phyloP scores from a whole-genome alignment of 306 rosid species.

The Crataegus laevigata region DNA sequence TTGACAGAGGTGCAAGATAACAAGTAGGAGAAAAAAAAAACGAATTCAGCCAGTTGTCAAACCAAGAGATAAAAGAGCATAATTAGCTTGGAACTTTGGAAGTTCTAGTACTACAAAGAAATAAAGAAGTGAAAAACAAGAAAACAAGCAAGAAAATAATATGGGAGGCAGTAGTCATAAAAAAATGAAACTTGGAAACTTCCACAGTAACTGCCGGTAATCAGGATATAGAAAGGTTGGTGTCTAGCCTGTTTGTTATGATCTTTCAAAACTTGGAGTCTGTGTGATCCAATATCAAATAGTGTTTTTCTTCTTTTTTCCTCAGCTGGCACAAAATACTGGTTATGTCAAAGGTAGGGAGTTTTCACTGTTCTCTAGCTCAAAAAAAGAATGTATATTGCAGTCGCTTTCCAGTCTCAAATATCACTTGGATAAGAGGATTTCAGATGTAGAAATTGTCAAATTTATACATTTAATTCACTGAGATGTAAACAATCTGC shows the following conservation, averaged over 20 bases:
- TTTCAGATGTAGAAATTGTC: neutral
- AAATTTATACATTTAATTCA: neutral
- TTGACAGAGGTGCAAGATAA: conserved; percentile 5
- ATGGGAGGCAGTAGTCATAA: neutral
- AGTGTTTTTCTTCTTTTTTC: neutral
- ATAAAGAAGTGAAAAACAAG: neutral
- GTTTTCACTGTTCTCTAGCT: neutral
- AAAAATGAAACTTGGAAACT: neutral
- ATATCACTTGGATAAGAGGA: neutral
- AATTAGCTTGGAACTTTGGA: neutral
- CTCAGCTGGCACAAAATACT: neutral
- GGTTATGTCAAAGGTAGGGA: too few species aligned
- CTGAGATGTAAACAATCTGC: neutral
- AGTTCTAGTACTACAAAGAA: neutral
- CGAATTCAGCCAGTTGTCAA: neutral
- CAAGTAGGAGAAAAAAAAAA: neutral
- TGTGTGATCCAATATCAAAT: neutral
- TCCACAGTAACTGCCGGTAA: neutral
- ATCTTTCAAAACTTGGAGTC: neutral
- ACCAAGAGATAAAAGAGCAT: neutral
- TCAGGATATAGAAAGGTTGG: neutral
- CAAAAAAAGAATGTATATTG: neutral
- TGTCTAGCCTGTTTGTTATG: neutral
- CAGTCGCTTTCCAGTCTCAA: neutral
- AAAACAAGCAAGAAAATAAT: neutral